Conservation (phyloP, 2,329 filamentous ascomycete species). For the Dissoconium aciculare region DNA sequence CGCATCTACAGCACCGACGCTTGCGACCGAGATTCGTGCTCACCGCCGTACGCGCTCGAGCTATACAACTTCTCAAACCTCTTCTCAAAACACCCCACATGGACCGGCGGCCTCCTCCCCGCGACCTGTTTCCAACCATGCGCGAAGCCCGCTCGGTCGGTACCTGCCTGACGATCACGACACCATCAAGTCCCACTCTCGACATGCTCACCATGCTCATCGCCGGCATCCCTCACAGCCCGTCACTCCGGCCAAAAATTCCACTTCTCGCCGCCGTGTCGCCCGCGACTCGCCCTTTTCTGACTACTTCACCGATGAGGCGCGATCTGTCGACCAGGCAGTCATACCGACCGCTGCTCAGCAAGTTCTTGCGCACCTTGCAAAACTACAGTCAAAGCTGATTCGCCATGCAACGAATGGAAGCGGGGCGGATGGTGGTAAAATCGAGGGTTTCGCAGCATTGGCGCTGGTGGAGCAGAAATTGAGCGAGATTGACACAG, state of each 20-base stretch:
- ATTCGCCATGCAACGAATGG: constrained; percentile 22
- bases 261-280: constrained; percentile 10
- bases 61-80: constrained; percentile 4
- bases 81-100: not conserved
- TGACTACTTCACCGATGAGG: constrained; percentile 28
- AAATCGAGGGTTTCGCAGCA: constrained; percentile 14
- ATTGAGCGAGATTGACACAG: constrained; percentile 21
- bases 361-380: constrained; percentile 25
- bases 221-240: constrained; percentile 5
- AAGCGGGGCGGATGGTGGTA: constrained; percentile 10
- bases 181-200: too few species aligned
- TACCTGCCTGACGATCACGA: constrained; percentile 7
- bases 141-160: constrained; percentile 11
- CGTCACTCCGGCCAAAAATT: constrained; percentile 15
- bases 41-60: constrained; percentile 16
- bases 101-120: constrained; percentile 5
- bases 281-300: constrained; percentile 26
- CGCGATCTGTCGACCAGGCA: constrained; percentile 15
- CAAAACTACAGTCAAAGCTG: constrained; percentile 24
- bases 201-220: not conserved
- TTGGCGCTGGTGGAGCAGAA: constrained; percentile 18
- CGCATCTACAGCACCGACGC: constrained; percentile 14
- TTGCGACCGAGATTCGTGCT: constrained; percentile 19
- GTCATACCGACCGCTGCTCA: constrained; percentile 16
- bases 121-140: constrained; percentile 8